Base-by-base conservation (phyloP, 1,284 basidiomycete species). In the Sanghuangporus sanghuang region DNA sequence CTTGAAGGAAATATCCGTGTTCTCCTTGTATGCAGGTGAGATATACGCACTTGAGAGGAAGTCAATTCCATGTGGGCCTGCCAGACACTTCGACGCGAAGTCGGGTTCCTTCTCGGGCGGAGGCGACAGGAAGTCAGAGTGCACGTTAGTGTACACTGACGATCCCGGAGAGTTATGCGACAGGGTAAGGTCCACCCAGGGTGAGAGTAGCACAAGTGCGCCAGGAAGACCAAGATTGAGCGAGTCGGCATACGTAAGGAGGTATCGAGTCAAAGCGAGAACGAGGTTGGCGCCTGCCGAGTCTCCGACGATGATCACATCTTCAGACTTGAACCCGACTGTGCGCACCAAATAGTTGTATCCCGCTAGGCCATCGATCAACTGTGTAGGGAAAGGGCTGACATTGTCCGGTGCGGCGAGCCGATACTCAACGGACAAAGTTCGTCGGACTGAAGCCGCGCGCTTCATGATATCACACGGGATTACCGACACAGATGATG, bases 241-340 rank as follows among this genome's bases (percentile, higher is more conserved):
- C 39, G 63, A 54, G 23, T 68, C 69, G 36, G 71, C 70, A 68
- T 81, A 69, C 64, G 82, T 78, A 49, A 79, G 73, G 14, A 85
- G 77, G 67, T 85, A 85, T 14, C 81, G 79, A 4, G 74, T 76
- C 14, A 85, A 74, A 0, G 87, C 86, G 32, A 86, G 76, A 0
- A 84, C 85, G 21, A 92, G 78, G 70, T 90, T 89, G 1, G 82
- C 90, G 2, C 90, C 91, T 0, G 90, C 89, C 12, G 85, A 87
- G 70, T 92, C 89, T 0, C 89, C 90, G 14, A 77, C 79, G 18
- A 93, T 60, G 55, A 88, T 76, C 67, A 92, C 85, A 68, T 86
- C 77, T 7, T 73, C 67, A 11, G 82, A 77, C 0, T 69, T 63
- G 64, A 84, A 78, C 0, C 77, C 76, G 23, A 81, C 67, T 1